phyloP scores from a whole-genome alignment of 805 yeast species.

The Ogataea naganishii region DNA sequence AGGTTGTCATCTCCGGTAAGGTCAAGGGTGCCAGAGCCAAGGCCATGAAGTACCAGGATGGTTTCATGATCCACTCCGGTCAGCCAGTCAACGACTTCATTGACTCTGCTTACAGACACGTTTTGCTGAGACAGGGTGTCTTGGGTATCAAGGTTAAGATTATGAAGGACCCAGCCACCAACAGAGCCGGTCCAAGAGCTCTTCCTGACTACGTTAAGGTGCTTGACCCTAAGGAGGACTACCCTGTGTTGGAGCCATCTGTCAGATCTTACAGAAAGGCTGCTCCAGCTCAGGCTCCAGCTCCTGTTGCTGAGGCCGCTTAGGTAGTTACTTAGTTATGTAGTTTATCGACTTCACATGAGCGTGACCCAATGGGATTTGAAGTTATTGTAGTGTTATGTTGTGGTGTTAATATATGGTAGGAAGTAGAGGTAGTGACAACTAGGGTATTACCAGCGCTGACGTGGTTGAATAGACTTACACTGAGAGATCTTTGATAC shows the following conservation, averaged over 20 bases:
- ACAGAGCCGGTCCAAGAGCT: slow-evolving; percentile 79
- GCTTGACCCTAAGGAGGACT: slow-evolving; percentile 93
- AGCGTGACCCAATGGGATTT: no score
- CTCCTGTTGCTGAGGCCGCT: no score
- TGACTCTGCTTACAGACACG: slow-evolving; percentile 99
- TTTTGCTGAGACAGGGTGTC: slow-evolving; percentile 99
- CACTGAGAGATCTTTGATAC: no score
- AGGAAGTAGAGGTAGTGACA: no score
- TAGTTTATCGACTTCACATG: no score
- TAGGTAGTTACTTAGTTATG: no score
- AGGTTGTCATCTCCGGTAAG: slow-evolving; percentile 99
- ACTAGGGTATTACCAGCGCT: no score
- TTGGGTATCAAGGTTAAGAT: slow-evolving; percentile 99
- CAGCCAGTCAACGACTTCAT: slow-evolving; percentile 99
- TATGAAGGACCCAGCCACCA: slow-evolving; percentile 95
- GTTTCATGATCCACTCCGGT: slow-evolving; percentile 99
- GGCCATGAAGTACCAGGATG: slow-evolving; percentile 99
- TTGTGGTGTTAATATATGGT: no score
- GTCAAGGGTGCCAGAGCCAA: slow-evolving; percentile 99
- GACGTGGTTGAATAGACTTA: no score
- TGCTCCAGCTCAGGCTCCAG: slow-evolving; percentile 27
- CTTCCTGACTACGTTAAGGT: slow-evolving; percentile 94
- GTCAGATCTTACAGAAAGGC: slow-evolving; percentile 65
- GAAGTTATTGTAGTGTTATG: no score
- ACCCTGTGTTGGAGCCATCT: slow-evolving; percentile 66